Conservation (phyloP, 352 stramenopile species). For the Pseudoperonospora humuli region DNA sequence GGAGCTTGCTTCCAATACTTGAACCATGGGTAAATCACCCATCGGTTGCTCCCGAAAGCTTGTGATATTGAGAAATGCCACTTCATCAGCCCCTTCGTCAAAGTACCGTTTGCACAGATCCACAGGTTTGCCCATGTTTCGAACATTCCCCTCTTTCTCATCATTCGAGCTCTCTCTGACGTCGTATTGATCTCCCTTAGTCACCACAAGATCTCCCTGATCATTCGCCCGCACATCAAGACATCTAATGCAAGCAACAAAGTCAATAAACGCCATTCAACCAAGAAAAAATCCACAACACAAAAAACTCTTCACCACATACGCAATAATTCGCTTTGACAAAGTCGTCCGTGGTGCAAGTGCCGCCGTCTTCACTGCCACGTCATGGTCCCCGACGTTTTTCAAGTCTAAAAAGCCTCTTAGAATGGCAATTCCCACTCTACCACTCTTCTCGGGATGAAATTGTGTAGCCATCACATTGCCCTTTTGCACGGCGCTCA, state of each 20-base stretch:
- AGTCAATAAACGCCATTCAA: too few relatives aligned
- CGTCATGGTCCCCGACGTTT: constrained; percentile 40
- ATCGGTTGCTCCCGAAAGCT: constrained; percentile 95
- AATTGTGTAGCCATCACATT: constrained; percentile 98
- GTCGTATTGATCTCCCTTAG: constrained; percentile 99
- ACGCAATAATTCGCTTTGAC: constrained; percentile 93
- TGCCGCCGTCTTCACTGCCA: constrained; percentile 21
- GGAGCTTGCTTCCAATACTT: constrained; percentile 91
- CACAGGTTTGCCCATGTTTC: constrained; percentile 97
- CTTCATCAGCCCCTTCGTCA: constrained; percentile 93
- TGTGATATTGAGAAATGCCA: constrained; percentile 99
- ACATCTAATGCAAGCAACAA: constrained; percentile 44
- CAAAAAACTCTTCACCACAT: constrained; percentile 14
- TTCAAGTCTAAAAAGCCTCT: constrained; percentile 89
- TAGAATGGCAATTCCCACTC: constrained; percentile 87
- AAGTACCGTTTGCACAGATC: constrained; percentile 94
- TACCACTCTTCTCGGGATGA: constrained; percentile 97
- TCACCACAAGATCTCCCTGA: constrained; percentile 95
- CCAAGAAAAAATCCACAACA: too few relatives aligned
- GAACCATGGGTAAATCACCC: constrained; percentile 95
- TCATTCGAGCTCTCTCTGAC: constrained; percentile 85
- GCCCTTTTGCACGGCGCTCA: constrained; percentile 91
- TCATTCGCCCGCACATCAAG: constrained; percentile 96
- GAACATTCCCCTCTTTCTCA: constrained; percentile 83
- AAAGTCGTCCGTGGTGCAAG: constrained; percentile 58